Percentiles rank a stretch among this genome's conserved stretches.
These are phyloP conservation scores for Picea mariana DNA, from an alignment of 83 land plant species.

Conservation along the genomic window DNA sequence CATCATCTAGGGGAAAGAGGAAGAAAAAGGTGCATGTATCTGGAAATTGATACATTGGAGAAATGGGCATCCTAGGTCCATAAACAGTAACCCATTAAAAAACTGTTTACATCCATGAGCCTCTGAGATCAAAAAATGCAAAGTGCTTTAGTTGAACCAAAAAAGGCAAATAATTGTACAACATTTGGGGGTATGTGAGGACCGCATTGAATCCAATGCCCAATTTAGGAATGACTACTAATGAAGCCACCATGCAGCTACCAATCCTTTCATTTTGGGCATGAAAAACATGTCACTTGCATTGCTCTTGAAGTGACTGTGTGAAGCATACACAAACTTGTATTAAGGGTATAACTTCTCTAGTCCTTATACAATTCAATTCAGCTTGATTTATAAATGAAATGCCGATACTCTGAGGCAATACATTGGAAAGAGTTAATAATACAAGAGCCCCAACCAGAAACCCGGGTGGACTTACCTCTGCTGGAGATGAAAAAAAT, in stretches of 20 bases:
- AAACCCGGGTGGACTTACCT: background rate
- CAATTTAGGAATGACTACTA: slow-evolving; percentile 8
- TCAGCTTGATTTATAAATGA: slow-evolving; percentile 9
- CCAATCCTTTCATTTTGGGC: slow-evolving; percentile 14
- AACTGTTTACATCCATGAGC: slow-evolving; percentile 17
- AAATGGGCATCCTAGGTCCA: slow-evolving; percentile 9
- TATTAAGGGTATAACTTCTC: slow-evolving; percentile 14
- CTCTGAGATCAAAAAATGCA: slow-evolving; percentile 19
- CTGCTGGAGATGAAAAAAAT: slow-evolving; percentile 10
- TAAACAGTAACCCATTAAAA: slow-evolving; percentile 9
- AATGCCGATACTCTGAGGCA: slow-evolving; percentile 12
- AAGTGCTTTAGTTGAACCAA: slow-evolving; percentile 12
- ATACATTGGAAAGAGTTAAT: slow-evolving; percentile 20
- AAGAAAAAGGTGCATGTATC: background rate
- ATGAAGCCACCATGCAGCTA: slow-evolving; percentile 14
- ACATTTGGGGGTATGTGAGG: slow-evolving; percentile 11
- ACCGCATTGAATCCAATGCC: slow-evolving; percentile 14
- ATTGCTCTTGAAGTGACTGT: background rate
- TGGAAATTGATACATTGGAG: slow-evolving; percentile 4
- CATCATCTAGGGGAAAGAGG: background rate
- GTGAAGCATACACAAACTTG: slow-evolving; percentile 10
- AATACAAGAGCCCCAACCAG: slow-evolving; percentile 18
- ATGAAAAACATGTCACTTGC: slow-evolving; percentile 11
- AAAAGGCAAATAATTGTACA: slow-evolving; percentile 16
- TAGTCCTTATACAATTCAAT: slow-evolving; percentile 3